Evolutionary conservation across 495 filamentous ascomycete genomes (phyloP).

Genomic region (Staphylotrichum longicolle): DNA sequence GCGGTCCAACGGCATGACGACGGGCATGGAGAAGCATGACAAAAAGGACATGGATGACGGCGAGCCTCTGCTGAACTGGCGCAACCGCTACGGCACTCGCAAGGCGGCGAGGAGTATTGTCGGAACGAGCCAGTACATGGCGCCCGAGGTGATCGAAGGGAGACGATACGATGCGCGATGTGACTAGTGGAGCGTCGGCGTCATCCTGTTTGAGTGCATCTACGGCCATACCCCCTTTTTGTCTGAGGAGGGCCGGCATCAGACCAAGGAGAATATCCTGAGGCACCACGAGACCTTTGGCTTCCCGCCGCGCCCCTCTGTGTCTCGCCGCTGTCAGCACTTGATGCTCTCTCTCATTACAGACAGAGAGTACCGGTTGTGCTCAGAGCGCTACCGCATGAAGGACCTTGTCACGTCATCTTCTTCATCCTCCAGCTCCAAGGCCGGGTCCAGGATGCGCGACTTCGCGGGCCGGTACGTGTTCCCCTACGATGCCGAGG

Average conservation of each 20-base stretch:
- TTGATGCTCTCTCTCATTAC: conserved; percentile 74
- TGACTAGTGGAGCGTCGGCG: conserved; percentile 94
- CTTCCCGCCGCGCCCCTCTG: conserved; percentile 62
- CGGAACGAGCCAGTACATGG: conserved; percentile 97
- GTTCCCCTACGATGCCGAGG: conserved; percentile 71
- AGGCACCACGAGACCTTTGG: conserved; percentile 49
- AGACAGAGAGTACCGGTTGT: conserved; percentile 72
- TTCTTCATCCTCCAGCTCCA: conserved; percentile 23
- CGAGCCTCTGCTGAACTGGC: conserved; percentile 69
- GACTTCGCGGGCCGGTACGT: conserved; percentile 58
- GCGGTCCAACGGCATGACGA: conserved; percentile 46
- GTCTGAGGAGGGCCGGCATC: conserved; percentile 66
- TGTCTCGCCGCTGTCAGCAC: conserved; percentile 64
- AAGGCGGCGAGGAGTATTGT: conserved; percentile 81
- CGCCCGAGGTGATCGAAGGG: conserved; percentile 84
- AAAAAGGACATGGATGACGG: conserved; percentile 32
- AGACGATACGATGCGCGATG: conserved; percentile 85
- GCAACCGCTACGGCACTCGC: conserved; percentile 71
- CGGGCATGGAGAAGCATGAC: conserved; percentile 52
- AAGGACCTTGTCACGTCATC: conserved; percentile 55
- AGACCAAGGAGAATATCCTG: conserved; percentile 78
- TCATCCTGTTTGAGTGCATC: conserved; percentile 91
- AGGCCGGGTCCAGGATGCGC: conserved; percentile 4
- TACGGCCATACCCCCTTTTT: conserved; percentile 91
- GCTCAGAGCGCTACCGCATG: conserved; percentile 63